Evolutionary conservation across 345 rosid species (phyloP), one percentile per base, ranked within the genome.

Genomic region (Bretschneidera sinensis): DNA sequence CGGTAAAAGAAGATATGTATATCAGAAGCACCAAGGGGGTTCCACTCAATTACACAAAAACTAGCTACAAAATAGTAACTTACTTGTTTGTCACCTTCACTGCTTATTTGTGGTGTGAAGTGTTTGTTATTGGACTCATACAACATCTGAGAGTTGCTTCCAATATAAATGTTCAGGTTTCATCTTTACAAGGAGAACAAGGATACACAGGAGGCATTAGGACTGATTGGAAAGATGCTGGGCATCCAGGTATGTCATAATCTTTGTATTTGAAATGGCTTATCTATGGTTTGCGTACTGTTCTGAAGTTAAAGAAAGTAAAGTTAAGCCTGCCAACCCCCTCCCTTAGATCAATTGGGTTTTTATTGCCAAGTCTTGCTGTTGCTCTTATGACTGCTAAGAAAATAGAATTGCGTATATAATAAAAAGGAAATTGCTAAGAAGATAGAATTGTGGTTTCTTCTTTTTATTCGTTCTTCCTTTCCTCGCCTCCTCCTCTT

Each of bases 111-210:
- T 24, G 43, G 45, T 51, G 24, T 43, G 47, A 66, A 25, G 21
- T 60, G 28, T 33, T 22, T 16, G 43, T 15, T 55, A 15, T 43
- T 35, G 48, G 20, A 19, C 48, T 53, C 51, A 24, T 54, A 21
- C 25, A 24, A 47, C 54, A 47, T 68, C 35, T 43, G n/a, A 61
- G 71, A 62, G 55, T 31, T 48, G 25, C 53, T 20, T 21, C 9
- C 11, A 20, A 28, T 63, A 39, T 18, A 45, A 55, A 23, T 75
- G 48, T 76, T 61, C 78, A 94, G 99, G 86, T 94, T 94, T 76
- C 96, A 94, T 81, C 91, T 94, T 59, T 90, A 74, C 85, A 94
- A 94, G 82, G 99, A 94, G 79, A 94, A 94, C 78, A 94, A 94
- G 71, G 99, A 94, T 72, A 94, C 97, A 54, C 99, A 90, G 62